phyloP scores from a whole-genome alignment of 768 basidiomycete genomes.

The Austroboletus eburneus region DNA sequence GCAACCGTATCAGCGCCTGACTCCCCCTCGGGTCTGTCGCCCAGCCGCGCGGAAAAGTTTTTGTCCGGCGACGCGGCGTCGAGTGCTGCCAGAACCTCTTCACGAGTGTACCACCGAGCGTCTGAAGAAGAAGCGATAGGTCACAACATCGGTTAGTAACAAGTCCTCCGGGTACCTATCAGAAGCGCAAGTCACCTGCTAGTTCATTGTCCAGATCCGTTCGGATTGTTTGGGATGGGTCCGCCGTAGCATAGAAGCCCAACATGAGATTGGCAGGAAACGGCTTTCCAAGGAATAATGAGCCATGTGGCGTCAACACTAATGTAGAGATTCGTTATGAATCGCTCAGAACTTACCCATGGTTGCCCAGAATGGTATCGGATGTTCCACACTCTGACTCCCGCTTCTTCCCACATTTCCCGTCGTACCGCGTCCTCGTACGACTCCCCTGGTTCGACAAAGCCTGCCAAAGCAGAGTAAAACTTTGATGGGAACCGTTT shows the following conservation, averaged over 20 bases:
- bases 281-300: conserved; percentile 48
- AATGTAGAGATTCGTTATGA: not conserved
- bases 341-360: conserved; percentile 51
- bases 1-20: conserved; percentile 14
- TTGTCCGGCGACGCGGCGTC: conserved; percentile 24
- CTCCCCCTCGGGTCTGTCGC: conserved; percentile 19
- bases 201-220: conserved; percentile 93
- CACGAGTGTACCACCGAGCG: conserved; percentile 83
- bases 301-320: not conserved
- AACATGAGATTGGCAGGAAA: conserved; percentile 90
- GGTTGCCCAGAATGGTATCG: conserved; percentile 84
- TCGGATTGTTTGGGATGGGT: conserved; percentile 68
- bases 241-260: conserved; percentile 81
- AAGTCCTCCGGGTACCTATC: not conserved
- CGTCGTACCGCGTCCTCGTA: conserved; percentile 91
- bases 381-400: conserved; percentile 80
- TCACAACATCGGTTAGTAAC: not conserved
- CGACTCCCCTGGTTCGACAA: conserved; percentile 90
- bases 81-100: conserved; percentile 64
- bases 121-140: conserved; percentile 43
- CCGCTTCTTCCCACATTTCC: conserved; percentile 96
- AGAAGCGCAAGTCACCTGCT: conserved; percentile 47
- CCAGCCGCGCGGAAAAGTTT: conserved; percentile 11
- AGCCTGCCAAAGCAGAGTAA: conserved; percentile 91
- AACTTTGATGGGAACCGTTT: conserved; percentile 64